A percentile compares a stretch with the other conserved stretches of the same genome.
phyloP scores from a whole-genome alignment of 2,329 filamentous ascomycete species.

The Botrytis squamosa region DNA sequence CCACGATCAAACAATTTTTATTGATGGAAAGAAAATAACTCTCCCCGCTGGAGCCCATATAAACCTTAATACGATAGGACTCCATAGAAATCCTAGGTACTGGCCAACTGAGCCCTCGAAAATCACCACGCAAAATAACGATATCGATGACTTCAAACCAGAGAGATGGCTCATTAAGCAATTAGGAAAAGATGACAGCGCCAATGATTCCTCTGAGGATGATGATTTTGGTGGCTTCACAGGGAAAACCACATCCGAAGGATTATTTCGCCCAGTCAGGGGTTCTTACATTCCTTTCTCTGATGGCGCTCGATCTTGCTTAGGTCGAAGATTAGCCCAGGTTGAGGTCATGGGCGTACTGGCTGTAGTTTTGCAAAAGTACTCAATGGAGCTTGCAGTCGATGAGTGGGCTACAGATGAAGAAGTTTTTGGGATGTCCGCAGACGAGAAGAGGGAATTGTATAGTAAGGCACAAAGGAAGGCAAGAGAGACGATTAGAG shows the following conservation, averaged over 20 bases:
- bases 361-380: conserved; percentile 34
- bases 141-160: conserved; percentile 48
- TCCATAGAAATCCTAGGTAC: conserved; percentile 55
- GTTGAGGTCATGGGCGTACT: conserved; percentile 40
- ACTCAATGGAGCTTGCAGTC: conserved; percentile 37
- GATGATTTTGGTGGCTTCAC: conserved; percentile 22
- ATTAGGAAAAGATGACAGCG: conserved; percentile 47
- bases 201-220: conserved; percentile 17
- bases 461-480: conserved; percentile 44
- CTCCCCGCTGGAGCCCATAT: conserved; percentile 42
- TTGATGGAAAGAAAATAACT: conserved; percentile 29
- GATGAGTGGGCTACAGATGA: conserved; percentile 36
- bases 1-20: conserved; percentile 54
- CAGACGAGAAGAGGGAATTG: conserved; percentile 28
- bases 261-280: conserved; percentile 34
- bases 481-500: conserved; percentile 40
- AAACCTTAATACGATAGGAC: conserved; percentile 45
- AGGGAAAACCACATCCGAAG: conserved; percentile 23
- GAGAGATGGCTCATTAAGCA: conserved; percentile 64
- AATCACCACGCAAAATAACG: conserved; percentile 61
- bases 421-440: conserved; percentile 31
- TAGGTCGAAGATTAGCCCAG: conserved; percentile 41
- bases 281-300: conserved; percentile 41
- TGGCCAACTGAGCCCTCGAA: conserved; percentile 49
- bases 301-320: conserved; percentile 42